Evolutionary conservation across 148 eudicot genomes (phyloP).

Genomic region (Nepenthes mirabilis): DNA sequence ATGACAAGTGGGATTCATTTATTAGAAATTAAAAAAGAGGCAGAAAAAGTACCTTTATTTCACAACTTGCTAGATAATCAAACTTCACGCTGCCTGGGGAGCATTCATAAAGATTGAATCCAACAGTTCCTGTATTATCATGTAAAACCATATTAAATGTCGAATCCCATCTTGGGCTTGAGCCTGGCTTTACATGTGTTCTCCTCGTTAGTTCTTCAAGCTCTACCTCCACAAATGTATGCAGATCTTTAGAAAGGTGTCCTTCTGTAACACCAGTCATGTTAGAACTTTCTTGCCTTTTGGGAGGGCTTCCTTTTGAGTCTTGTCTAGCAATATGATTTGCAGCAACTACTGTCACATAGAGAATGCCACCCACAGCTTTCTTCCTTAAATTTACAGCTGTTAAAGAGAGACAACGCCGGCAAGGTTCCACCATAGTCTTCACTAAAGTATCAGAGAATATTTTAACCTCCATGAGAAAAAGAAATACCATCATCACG

Average conservation of each 20-base stretch:
- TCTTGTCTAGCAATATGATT: slow-evolving; percentile 39
- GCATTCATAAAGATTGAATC: slow-evolving; percentile 67
- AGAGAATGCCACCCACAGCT: slow-evolving; percentile 76
- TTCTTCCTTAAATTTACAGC: slow-evolving; percentile 58
- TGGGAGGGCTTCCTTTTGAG: slow-evolving; percentile 44
- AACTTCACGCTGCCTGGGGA: slow-evolving; percentile 63
- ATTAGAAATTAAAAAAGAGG: not conserved
- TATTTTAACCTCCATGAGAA: slow-evolving; percentile 57
- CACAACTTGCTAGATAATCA: slow-evolving; percentile 75
- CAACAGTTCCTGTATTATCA: slow-evolving; percentile 54
- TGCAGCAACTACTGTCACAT: slow-evolving; percentile 68
- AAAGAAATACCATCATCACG: not conserved
- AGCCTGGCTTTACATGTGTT: slow-evolving; percentile 50
- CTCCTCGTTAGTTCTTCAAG: slow-evolving; percentile 78
- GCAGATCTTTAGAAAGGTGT: slow-evolving; percentile 32
- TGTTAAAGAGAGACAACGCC: slow-evolving; percentile 64
- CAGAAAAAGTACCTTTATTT: slow-evolving; percentile 61
- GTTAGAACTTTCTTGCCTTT: slow-evolving; percentile 21
- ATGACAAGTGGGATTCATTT: not conserved
- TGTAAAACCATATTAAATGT: slow-evolving; percentile 83
- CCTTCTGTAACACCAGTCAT: slow-evolving; percentile 28
- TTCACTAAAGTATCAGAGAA: slow-evolving; percentile 59
- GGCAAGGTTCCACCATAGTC: slow-evolving; percentile 98
- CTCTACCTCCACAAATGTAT: slow-evolving; percentile 92
- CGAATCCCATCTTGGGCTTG: slow-evolving; percentile 75